Evolutionary conservation across 176 grass and related monocot genomes (phyloP), one percentile per base, ranked within the genome.

Genomic region (Cocos nucifera): DNA sequence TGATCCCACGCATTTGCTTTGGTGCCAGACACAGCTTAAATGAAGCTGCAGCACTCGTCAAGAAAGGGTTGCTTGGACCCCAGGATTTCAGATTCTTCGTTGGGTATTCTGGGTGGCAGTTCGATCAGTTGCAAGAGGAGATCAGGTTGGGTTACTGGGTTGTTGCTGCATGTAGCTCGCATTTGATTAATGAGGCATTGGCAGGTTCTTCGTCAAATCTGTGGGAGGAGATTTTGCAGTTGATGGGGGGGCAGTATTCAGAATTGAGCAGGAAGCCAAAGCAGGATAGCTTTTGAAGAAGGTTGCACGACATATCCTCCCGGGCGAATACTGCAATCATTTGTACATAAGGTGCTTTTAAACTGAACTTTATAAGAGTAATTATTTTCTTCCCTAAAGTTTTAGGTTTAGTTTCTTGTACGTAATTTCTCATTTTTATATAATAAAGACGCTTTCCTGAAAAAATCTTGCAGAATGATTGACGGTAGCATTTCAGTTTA

Each of bases 231-330:
- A 66, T 97, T 22, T 73, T 97, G 67, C 75, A 88, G 73, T 53
- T 91, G 39, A 75, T 91, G 87, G 92, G 92, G 32, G 92, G 84
- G 19, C 75, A 80, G 17, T 88, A 88, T 66, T 78, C 78, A 0
- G 87, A 97, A 48, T 77, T 91, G 75, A 91, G 92, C 10, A 76
- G 77, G 73, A 91, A 97, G 59, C 86, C 84, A 1, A 97, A 82
- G 66, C 53, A 76, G 70, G 83, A 90, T 75, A 25, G 73, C 62
- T 54, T 50, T 57, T 58, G 22, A 50, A 16, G 32, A 35, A 35
- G 7, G 32, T 35, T 10, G 6, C 32, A 35, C 10, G 32, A 8
- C 7, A 9, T 9, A 10, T 10, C 8, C 1, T 35, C 8, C 8
- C 9, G 32, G 6, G 32, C 6, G 8, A 35, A 35, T 28, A 28